Percentiles rank a stretch among this genome's conserved stretches.
Evolutionary conservation across 2,329 filamentous ascomycete genomes (phyloP).

Genomic region (Colletotrichum costaricense): DNA sequence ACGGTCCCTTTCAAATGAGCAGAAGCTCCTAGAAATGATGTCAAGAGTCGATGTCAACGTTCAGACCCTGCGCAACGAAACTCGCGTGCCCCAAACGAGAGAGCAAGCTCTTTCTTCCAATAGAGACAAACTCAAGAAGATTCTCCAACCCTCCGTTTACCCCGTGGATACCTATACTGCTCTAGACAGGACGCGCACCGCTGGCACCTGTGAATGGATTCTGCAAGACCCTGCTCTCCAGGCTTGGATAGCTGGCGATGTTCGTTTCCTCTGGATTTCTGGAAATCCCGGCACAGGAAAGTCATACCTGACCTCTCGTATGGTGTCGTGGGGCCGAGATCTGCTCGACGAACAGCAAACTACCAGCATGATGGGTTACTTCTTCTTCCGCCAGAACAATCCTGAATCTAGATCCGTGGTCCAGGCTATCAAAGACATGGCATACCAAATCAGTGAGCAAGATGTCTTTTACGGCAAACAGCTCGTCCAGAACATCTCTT

Average conservation of each 20-base stretch:
- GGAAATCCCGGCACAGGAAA: slow-evolving; percentile 60
- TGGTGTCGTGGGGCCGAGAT: slow-evolving; percentile 54
- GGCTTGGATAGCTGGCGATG: slow-evolving; percentile 51
- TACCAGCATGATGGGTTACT: slow-evolving; percentile 51
- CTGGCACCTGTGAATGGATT: slow-evolving; percentile 59
- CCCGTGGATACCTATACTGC: slow-evolving; percentile 54
- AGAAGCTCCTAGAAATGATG: slow-evolving; percentile 47
- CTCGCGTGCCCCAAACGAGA: slow-evolving; percentile 36
- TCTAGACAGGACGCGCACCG: slow-evolving; percentile 52
- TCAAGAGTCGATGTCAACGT: slow-evolving; percentile 46
- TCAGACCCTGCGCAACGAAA: slow-evolving; percentile 47
- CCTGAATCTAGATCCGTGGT: slow-evolving; percentile 57
- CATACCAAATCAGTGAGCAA: slow-evolving; percentile 58
- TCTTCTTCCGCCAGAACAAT: slow-evolving; percentile 61
- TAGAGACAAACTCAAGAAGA: slow-evolving; percentile 51
- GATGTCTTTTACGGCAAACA: slow-evolving; percentile 57
- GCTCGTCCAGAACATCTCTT: slow-evolving; percentile 47
- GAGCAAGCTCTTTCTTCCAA: slow-evolving; percentile 47
- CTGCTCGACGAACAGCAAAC: slow-evolving; percentile 39
- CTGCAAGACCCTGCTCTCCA: slow-evolving; percentile 51
- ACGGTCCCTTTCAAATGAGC: slow-evolving; percentile 49
- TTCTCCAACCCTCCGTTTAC: slow-evolving; percentile 55
- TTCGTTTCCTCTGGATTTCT: slow-evolving; percentile 55
- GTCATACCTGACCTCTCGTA: slow-evolving; percentile 55
- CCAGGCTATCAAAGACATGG: slow-evolving; percentile 57